Evolutionary conservation across 495 filamentous ascomycete genomes (phyloP).

Genomic region (Parathielavia hyrcaniae): DNA sequence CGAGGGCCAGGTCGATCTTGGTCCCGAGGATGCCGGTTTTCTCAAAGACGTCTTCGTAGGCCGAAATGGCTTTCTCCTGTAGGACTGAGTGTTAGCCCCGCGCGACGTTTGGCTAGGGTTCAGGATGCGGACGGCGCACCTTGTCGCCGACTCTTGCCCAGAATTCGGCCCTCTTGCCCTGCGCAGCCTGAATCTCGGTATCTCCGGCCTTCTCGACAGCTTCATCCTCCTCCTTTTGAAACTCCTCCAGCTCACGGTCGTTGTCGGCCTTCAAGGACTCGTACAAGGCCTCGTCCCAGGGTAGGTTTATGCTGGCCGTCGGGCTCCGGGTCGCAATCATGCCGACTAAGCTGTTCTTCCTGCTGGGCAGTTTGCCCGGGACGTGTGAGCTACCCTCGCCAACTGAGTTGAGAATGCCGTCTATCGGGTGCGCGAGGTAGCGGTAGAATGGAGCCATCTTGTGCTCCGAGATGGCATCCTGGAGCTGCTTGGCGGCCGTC

Average conservation of each 20-base stretch:
- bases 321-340: slow-evolving; percentile 65
- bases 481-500: slow-evolving; percentile 70
- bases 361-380: slow-evolving; percentile 46
- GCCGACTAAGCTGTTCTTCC: slow-evolving; percentile 57
- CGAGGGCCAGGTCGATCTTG: slow-evolving; percentile 93
- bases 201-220: slow-evolving; percentile 92
- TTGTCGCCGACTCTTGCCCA: slow-evolving; percentile 93
- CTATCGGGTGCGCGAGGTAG: slow-evolving; percentile 87
- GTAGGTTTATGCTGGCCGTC: slow-evolving; percentile 57
- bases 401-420: slow-evolving; percentile 75
- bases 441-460: slow-evolving; percentile 98
- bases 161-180: slow-evolving; percentile 91
- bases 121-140: slow-evolving; percentile 46
- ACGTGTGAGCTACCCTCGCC: slow-evolving; percentile 59
- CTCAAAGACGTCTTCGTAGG: slow-evolving; percentile 86
- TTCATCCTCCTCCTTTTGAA: slow-evolving; percentile 93
- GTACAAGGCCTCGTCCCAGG: slow-evolving; percentile 89
- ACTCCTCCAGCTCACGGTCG: slow-evolving; percentile 80
- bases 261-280: slow-evolving; percentile 80
- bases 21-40: slow-evolving; percentile 91
- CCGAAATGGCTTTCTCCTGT: slow-evolving; percentile 85
- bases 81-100: slow-evolving; percentile 1
- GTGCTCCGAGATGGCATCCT: slow-evolving; percentile 85
- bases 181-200: slow-evolving; percentile 85
- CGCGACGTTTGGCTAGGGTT: background rate